phyloP scores from a whole-genome alignment of 2,329 filamentous ascomycete species.

The Pseudogymnoascus verrucosus region DNA sequence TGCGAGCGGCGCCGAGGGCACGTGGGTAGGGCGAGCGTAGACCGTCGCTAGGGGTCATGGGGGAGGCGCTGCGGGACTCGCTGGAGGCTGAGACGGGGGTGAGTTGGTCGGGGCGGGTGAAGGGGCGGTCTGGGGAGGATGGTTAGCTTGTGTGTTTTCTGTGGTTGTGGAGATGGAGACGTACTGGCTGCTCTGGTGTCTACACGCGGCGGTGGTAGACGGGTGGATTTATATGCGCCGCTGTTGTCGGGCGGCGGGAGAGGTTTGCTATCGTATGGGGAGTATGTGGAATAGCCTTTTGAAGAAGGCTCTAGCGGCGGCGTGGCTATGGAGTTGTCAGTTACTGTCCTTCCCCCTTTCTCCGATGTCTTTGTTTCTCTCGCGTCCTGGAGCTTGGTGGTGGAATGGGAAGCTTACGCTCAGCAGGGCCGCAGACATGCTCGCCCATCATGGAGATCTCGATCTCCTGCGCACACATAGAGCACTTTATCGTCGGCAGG shows the following conservation, averaged over 20 bases:
- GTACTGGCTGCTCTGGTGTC: conserved; percentile 47
- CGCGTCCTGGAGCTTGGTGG: not conserved
- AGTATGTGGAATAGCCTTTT: conserved; percentile 17
- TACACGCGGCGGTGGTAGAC: conserved; percentile 36
- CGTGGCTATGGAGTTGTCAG: conserved; percentile 19
- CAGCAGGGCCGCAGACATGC: conserved; percentile 57
- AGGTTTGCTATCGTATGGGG: not conserved
- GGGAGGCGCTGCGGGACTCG: conserved; percentile 55
- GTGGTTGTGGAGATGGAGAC: conserved; percentile 18
- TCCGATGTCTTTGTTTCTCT: not conserved
- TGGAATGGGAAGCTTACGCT: conserved; percentile 29
- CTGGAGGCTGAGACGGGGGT: conserved; percentile 56
- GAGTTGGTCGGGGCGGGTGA: conserved; percentile 47
- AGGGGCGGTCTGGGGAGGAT: conserved; percentile 41
- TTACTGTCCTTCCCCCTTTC: conserved; percentile 10
- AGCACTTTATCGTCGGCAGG: conserved; percentile 82
- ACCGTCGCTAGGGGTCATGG: conserved; percentile 46
- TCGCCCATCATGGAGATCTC: conserved; percentile 82
- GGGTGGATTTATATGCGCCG: not conserved
- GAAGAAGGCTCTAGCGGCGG: conserved; percentile 24
- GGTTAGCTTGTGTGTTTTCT: conserved; percentile 26
- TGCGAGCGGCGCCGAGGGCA: not conserved
- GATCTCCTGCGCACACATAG: conserved; percentile 67
- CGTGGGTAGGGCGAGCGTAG: conserved; percentile 30
- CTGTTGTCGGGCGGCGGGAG: not conserved